Conservation (phyloP, 2,329 filamentous ascomycete genomes). For the Ophiostoma australiae region DNA sequence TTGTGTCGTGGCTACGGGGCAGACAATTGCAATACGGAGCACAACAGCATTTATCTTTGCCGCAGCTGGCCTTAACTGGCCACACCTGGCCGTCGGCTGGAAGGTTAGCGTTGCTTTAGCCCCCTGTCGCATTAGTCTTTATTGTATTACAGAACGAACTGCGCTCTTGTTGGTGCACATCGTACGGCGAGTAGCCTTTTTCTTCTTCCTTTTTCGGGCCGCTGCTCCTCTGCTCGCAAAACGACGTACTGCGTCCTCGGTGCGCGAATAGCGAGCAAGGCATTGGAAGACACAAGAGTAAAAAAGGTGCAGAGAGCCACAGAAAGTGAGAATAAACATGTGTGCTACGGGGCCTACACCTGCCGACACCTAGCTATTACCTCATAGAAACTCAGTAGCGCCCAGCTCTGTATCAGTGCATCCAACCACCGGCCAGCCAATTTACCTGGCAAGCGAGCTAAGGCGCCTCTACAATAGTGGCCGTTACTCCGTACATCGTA, state of each 20-base stretch:
- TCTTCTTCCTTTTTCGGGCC: constrained; percentile 12
- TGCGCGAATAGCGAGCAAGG: constrained; percentile 9
- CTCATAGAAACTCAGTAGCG: constrained; percentile 9
- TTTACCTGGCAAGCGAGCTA: neutral
- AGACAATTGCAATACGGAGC: neutral
- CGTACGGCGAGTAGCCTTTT: neutral
- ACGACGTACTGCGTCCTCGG: neutral
- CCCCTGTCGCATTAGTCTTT: neutral
- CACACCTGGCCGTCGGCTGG: neutral
- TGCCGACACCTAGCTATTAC: neutral
- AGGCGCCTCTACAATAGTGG: neutral
- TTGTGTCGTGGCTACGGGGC: constrained; percentile 1
- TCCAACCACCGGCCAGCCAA: constrained; percentile 4
- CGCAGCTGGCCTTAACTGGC: neutral
- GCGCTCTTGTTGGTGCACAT: neutral
- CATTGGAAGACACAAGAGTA: neutral
- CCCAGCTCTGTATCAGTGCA: constrained; percentile 1
- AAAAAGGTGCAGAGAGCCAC: neutral
- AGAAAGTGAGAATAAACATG: constrained; percentile 9
- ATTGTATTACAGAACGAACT: neutral
- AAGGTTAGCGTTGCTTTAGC: neutral
- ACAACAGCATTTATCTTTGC: neutral
- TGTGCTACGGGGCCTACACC: neutral
- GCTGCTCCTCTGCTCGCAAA: neutral
- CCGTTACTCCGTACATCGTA: neutral